Percentiles rank a stretch among this genome's conserved stretches.
phyloP scores from a whole-genome alignment of 805 yeast genomes.

The Candida sanyiensis region DNA sequence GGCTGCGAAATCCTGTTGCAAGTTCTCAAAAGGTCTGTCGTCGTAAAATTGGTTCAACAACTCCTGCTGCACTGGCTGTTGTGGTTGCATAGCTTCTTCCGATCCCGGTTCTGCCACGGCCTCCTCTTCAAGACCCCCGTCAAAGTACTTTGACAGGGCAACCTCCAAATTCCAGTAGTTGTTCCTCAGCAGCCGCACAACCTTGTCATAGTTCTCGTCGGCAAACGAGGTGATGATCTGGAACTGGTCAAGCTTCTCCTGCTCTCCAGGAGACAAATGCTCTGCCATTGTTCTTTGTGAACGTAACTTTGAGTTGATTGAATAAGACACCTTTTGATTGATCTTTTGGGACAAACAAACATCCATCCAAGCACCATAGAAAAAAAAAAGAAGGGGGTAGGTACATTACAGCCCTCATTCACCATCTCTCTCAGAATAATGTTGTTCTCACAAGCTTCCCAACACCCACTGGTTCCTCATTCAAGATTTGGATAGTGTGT shows the following conservation, averaged over 20 bases:
- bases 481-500: too few relatives aligned
- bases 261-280: conserved; percentile 35
- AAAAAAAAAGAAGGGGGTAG: too few relatives aligned
- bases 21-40: conserved; percentile 4
- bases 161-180: conserved; percentile 58
- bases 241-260: conserved; percentile 40
- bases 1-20: conserved; percentile 1
- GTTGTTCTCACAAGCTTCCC: too few relatives aligned
- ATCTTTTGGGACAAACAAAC: too few relatives aligned
- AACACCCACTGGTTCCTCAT: too few relatives aligned
- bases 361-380: too few relatives aligned
- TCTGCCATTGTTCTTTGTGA: too few relatives aligned
- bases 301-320: too few relatives aligned
- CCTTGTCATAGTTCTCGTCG: conserved; percentile 41
- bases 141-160: conserved; percentile 58
- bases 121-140: conserved; percentile 39
- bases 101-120: conserved; percentile 7
- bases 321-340: too few relatives aligned
- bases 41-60: neutral
- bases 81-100: neutral
- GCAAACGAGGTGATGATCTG: conserved; percentile 45
- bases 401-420: too few relatives aligned
- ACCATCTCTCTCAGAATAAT: too few relatives aligned
- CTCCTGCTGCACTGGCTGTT: neutral
- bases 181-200: conserved; percentile 41